A percentile compares a stretch with the other conserved stretches of the same genome.
Evolutionary conservation across 2,329 filamentous ascomycete species (phyloP).

Genomic region (Elsinoe necatrix): DNA sequence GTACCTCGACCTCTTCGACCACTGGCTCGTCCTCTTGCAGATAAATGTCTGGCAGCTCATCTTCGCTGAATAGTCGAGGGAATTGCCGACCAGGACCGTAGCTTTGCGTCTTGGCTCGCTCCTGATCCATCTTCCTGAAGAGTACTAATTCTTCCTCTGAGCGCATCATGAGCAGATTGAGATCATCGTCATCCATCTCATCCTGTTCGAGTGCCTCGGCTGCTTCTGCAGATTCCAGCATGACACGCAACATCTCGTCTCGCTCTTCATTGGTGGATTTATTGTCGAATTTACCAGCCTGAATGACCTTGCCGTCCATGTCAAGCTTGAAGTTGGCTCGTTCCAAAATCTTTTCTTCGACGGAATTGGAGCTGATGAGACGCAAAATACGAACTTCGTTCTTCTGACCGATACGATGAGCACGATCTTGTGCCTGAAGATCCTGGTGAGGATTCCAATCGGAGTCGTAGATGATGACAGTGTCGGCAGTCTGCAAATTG

Average conservation of each 20-base stretch:
- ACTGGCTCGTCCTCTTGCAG: constrained; percentile 76
- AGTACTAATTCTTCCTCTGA: constrained; percentile 66
- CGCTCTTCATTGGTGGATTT: constrained; percentile 98
- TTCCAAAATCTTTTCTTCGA: constrained; percentile 97
- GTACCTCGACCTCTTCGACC: constrained; percentile 68
- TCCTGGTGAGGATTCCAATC: constrained; percentile 99
- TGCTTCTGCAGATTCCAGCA: constrained; percentile 71
- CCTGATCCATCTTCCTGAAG: constrained; percentile 78
- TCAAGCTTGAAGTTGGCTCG: constrained; percentile 96
- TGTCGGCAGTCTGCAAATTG: constrained; percentile 95
- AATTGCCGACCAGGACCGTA: constrained; percentile 67
- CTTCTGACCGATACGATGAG: constrained; percentile 99
- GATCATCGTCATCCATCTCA: constrained; percentile 96
- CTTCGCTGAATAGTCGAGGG: constrained; percentile 76
- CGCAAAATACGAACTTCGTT: constrained; percentile 96
- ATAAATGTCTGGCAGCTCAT: constrained; percentile 90
- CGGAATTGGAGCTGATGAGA: constrained; percentile 91
- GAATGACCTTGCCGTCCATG: constrained; percentile 99
- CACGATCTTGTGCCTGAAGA: constrained; percentile 98
- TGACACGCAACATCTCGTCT: constrained; percentile 89
- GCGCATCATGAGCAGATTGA: constrained; percentile 89
- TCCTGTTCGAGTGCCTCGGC: constrained; percentile 72
- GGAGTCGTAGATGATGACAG: constrained; percentile 98
- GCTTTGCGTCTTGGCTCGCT: constrained; percentile 54
- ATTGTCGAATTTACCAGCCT: constrained; percentile 98